Conservation (phyloP, 2,329 filamentous ascomycete genomes). For the Plenodomus lindquistii region DNA sequence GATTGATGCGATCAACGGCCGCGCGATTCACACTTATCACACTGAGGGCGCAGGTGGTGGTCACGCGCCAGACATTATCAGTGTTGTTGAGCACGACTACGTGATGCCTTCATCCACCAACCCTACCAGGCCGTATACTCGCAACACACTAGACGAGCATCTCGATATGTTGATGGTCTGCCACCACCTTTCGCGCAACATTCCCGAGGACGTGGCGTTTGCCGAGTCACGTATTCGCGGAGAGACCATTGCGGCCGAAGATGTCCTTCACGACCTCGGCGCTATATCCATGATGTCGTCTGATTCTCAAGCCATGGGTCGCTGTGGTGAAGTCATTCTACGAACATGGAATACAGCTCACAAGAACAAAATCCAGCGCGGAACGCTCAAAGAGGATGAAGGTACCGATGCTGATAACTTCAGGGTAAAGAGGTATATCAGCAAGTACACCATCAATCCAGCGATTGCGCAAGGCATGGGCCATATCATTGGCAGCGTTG, state of each 20-base stretch:
- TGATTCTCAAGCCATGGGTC: slow-evolving; percentile 95
- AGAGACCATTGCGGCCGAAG: slow-evolving; percentile 95
- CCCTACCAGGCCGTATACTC: slow-evolving; percentile 86
- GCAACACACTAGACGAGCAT: slow-evolving; percentile 93
- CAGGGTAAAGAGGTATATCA: slow-evolving; percentile 87
- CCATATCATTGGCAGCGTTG: slow-evolving; percentile 83
- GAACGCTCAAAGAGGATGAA: slow-evolving; percentile 74
- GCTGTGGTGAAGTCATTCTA: slow-evolving; percentile 89
- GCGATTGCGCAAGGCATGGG: slow-evolving; percentile 88
- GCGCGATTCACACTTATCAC: slow-evolving; percentile 95
- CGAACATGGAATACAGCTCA: slow-evolving; percentile 97
- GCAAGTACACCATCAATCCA: slow-evolving; percentile 96
- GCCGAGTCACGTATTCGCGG: slow-evolving; percentile 92
- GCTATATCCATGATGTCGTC: slow-evolving; percentile 98
- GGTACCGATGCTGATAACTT: slow-evolving; percentile 85
- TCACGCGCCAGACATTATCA: slow-evolving; percentile 95
- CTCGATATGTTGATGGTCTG: slow-evolving; percentile 99
- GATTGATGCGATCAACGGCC: slow-evolving; percentile 78
- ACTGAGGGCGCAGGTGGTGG: slow-evolving; percentile 94
- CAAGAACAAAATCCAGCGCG: slow-evolving; percentile 91
- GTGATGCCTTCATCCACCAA: slow-evolving; percentile 91
- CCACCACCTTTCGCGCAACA: slow-evolving; percentile 89
- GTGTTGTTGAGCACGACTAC: slow-evolving; percentile 84
- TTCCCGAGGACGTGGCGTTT: slow-evolving; percentile 94
- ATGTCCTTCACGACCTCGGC: slow-evolving; percentile 91